phyloP scores from a whole-genome alignment of 768 basidiomycete genomes.

The Boletus tylopilopsis region DNA sequence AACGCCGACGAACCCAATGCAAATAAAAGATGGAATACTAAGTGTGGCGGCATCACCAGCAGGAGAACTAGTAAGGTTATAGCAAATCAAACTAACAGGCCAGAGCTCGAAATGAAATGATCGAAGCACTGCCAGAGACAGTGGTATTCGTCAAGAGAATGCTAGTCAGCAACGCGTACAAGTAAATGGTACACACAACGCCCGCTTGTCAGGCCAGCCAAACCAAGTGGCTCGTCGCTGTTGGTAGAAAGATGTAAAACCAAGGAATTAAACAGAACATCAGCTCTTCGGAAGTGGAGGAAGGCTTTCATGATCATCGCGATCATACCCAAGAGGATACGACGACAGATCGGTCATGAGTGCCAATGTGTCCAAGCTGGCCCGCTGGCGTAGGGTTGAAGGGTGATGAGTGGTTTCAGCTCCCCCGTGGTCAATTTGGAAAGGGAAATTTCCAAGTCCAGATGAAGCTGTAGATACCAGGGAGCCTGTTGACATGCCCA shows the following conservation, averaged over 20 bases:
- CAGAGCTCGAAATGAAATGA: slow-evolving; percentile 3
- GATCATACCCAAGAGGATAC: slow-evolving; percentile 77
- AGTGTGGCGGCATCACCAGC: background rate
- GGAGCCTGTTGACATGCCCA: slow-evolving; percentile 76
- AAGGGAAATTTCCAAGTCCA: slow-evolving; percentile 81
- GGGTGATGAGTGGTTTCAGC: slow-evolving; percentile 33
- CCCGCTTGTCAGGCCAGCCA: slow-evolving; percentile 28
- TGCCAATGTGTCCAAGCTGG: slow-evolving; percentile 81
- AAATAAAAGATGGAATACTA: slow-evolving; percentile 7
- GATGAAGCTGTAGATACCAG: slow-evolving; percentile 74
- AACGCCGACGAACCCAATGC: slow-evolving; percentile 9
- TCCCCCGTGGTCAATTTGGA: slow-evolving; percentile 72
- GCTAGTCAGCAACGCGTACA: slow-evolving; percentile 23
- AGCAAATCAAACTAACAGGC: slow-evolving; percentile 1
- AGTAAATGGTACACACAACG: slow-evolving; percentile 25
- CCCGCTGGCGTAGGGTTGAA: slow-evolving; percentile 55
- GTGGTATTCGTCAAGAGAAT: slow-evolving; percentile 15
- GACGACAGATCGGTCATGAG: slow-evolving; percentile 79
- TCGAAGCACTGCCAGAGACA: slow-evolving; percentile 2
- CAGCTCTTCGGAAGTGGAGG: slow-evolving; percentile 26
- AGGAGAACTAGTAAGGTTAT: slow-evolving; percentile 2
- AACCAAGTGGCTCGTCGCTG: slow-evolving; percentile 13
- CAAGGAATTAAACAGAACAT: slow-evolving; percentile 1
- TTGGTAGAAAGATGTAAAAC: slow-evolving; percentile 5
- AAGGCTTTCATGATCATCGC: slow-evolving; percentile 28